A percentile compares a stretch with the other conserved stretches of the same genome.
phyloP scores from a whole-genome alignment of 768 basidiomycete species.

The Macrolepiota fuliginosa region DNA sequence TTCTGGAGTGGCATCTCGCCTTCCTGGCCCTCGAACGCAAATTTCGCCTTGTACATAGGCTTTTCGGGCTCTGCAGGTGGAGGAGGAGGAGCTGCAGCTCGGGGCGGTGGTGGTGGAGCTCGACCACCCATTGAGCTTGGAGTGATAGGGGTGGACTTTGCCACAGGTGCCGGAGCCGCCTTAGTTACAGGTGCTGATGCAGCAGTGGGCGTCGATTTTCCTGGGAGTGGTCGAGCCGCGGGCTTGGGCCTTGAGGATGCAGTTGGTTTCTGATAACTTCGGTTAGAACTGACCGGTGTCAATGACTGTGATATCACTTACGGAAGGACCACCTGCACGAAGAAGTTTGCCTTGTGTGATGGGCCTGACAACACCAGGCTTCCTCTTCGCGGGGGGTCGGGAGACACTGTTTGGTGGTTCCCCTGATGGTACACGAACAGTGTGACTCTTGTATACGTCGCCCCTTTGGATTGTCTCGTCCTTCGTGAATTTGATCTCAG shows the following conservation, averaged over 20 bases:
- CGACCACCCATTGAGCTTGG: slow-evolving; percentile 23
- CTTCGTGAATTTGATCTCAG: slow-evolving; percentile 82
- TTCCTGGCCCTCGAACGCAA: slow-evolving; percentile 88
- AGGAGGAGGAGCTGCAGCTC: slow-evolving; percentile 43
- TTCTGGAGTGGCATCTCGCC: slow-evolving; percentile 90
- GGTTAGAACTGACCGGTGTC: neutral
- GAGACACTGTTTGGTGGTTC: slow-evolving; percentile 82
- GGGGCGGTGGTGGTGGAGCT: slow-evolving; percentile 36
- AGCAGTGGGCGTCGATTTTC: slow-evolving; percentile 37
- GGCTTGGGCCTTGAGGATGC: slow-evolving; percentile 54
- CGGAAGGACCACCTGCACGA: slow-evolving; percentile 72
- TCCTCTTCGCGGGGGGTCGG: slow-evolving; percentile 81
- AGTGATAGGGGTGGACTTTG: slow-evolving; percentile 27
- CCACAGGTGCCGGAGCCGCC: slow-evolving; percentile 8
- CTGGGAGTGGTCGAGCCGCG: slow-evolving; percentile 61
- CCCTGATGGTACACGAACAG: slow-evolving; percentile 84
- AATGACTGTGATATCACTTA: slow-evolving; percentile 27
- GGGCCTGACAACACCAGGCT: slow-evolving; percentile 81
- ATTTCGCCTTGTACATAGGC: slow-evolving; percentile 84
- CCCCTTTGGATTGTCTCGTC: slow-evolving; percentile 80
- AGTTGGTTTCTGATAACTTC: slow-evolving; percentile 41
- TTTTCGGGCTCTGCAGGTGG: slow-evolving; percentile 62
- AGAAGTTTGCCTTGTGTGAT: slow-evolving; percentile 84
- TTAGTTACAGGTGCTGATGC: slow-evolving; percentile 18
- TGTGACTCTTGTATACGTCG: slow-evolving; percentile 92